Percentiles rank a stretch among this genome's conserved stretches.
phyloP scores from a whole-genome alignment of 495 filamentous ascomycete genomes.

The Ascodesmis nigricans region DNA sequence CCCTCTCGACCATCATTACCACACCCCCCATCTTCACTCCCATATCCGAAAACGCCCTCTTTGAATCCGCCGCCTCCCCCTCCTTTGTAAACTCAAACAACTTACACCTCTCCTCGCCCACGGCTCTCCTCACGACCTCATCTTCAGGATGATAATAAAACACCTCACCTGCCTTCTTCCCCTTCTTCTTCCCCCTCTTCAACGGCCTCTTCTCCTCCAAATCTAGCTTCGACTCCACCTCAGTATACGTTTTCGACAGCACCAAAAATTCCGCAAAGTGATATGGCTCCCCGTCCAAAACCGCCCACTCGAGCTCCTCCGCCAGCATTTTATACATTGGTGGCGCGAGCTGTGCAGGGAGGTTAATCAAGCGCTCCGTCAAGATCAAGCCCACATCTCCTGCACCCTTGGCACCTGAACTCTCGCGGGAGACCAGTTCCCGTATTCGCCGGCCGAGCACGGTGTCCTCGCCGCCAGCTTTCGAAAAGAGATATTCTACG shows the following conservation, averaged over 20 bases:
- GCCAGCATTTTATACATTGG: constrained; percentile 93
- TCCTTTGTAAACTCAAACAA: constrained; percentile 58
- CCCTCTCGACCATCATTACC: constrained; percentile 53
- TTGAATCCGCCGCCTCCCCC: constrained; percentile 59
- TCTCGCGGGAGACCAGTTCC: constrained; percentile 30
- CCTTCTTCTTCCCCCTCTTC: constrained; percentile 55
- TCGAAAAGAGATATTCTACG: constrained; percentile 45
- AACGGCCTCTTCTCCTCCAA: constrained; percentile 40
- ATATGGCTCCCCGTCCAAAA: constrained; percentile 83
- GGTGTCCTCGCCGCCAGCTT: constrained; percentile 30
- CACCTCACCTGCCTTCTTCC: constrained; percentile 26
- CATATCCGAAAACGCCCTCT: constrained; percentile 80
- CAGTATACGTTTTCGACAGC: constrained; percentile 69
- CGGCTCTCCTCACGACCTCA: constrained; percentile 48
- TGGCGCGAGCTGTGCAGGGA: constrained; percentile 73
- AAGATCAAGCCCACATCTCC: constrained; percentile 62
- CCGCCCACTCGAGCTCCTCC: constrained; percentile 75
- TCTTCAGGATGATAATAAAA: constrained; percentile 98
- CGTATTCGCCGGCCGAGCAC: constrained; percentile 31
- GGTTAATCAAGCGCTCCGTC: constrained; percentile 82
- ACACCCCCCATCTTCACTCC: constrained; percentile 66
- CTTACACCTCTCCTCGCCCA: constrained; percentile 32
- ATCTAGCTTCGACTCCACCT: constrained; percentile 64
- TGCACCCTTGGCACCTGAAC: constrained; percentile 18
- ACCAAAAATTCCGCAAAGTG: constrained; percentile 83